phyloP scores from a whole-genome alignment of 2,329 filamentous ascomycete species.

The Arachnomyces sp. region DNA sequence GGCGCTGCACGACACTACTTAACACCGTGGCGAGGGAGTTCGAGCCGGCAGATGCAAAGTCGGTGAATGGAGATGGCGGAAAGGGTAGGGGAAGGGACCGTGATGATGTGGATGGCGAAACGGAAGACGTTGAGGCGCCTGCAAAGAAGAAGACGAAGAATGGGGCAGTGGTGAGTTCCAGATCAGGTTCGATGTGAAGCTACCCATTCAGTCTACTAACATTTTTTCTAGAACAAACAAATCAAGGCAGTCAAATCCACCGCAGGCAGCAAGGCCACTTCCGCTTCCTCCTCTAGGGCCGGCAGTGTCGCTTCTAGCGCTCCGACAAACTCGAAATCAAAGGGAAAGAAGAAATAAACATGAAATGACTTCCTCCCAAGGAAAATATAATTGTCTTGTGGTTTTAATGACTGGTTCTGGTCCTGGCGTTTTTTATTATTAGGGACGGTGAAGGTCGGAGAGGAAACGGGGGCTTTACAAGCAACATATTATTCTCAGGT shows the following conservation, averaged over 20 bases:
- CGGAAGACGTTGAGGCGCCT: conserved; percentile 71
- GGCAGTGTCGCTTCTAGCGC: conserved; percentile 77
- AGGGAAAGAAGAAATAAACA: conserved; percentile 42
- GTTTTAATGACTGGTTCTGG: no score
- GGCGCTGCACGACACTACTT: conserved; percentile 86
- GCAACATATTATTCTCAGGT: no score
- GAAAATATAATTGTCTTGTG: no score
- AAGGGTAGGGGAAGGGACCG: conserved; percentile 57
- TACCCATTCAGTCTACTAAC: conserved; percentile 10
- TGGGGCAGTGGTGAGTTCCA: conserved; percentile 66
- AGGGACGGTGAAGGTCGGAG: no score
- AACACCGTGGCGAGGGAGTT: conserved; percentile 94
- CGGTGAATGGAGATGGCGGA: conserved; percentile 52
- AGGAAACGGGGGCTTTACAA: no score
- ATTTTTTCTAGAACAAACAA: conserved; percentile 68
- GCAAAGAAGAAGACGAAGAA: conserved; percentile 93
- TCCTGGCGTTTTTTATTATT: no score
- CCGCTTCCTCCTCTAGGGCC: conserved; percentile 71
- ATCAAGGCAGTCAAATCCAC: conserved; percentile 76
- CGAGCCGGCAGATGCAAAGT: conserved; percentile 54
- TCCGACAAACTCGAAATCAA: conserved; percentile 42
- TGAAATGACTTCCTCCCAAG: no score
- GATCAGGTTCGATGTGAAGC: not conserved
- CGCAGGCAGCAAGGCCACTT: conserved; percentile 64
- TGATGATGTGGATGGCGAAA: conserved; percentile 79